Evolutionary conservation across 257 asterid species (phyloP).

Genomic region (Solanum pinnatisectum): DNA sequence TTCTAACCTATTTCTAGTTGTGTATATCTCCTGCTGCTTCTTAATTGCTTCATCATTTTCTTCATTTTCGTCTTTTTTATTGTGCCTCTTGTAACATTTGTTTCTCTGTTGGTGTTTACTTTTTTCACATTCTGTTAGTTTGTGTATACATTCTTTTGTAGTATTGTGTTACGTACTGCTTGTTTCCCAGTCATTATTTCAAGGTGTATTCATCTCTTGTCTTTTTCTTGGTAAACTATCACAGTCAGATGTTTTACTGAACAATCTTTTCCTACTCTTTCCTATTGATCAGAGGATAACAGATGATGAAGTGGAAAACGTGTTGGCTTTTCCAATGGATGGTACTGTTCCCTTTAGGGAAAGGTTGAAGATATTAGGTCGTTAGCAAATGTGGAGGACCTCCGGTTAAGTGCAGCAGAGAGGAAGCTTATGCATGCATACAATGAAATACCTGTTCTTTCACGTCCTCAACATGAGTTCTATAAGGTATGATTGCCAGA

Average conservation of each 20-base stretch:
- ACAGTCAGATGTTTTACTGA: background rate
- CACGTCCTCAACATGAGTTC: slow-evolving; percentile 86
- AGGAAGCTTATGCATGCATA: background rate
- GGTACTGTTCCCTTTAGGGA: background rate
- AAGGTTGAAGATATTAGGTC: slow-evolving; percentile 61
- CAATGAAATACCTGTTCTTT: slow-evolving; percentile 31
- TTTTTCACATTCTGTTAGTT: background rate
- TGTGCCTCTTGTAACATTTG: background rate
- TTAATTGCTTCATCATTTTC: background rate
- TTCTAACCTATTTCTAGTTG: background rate
- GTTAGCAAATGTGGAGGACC: slow-evolving; percentile 18
- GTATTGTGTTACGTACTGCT: background rate
- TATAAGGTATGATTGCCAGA: slow-evolving; percentile 22
- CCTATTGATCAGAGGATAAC: slow-evolving; percentile 9
- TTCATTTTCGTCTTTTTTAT: background rate
- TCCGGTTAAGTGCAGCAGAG: background rate
- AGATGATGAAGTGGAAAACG: slow-evolving; percentile 67
- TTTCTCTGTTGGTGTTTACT: background rate
- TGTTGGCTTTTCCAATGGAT: slow-evolving; percentile 49
- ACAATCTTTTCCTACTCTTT: background rate
- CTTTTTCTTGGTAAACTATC: background rate
- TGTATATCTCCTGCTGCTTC: background rate
- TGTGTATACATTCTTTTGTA: background rate
- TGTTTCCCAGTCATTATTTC: background rate
- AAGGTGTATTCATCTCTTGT: background rate